Evolutionary conservation across 306 rosid species (phyloP), one percentile per base, ranked within the genome.

Genomic region (Oxytropis ochrocephala): DNA sequence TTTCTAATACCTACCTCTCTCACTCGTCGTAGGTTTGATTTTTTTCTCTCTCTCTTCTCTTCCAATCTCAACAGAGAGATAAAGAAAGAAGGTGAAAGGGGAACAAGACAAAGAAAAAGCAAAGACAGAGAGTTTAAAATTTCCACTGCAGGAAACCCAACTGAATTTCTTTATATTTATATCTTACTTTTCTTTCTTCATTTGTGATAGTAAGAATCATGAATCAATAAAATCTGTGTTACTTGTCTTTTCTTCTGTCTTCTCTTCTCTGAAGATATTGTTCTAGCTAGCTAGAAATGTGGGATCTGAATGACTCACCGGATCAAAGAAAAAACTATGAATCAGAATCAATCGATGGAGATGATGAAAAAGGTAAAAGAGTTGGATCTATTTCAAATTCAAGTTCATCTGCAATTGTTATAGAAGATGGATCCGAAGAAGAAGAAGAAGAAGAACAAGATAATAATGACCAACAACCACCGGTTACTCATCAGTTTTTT

Each of bases 241-340:
- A 11, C 33, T 51, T 9, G 16, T 30, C 29, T 10, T 17, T 29
- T 29, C n/a, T 21, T 30, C 11, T 43, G 35, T 24, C 29, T 30
- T 29, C 7, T 30, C n/a, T 21, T 30, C 16, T 43, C 36, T 27
- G 55, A 55, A 75, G 69, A 27, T 44, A 4, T 11, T 21, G 46
- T 5, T 19, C 4, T 42, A 43, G 39, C n/a, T 42, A 10, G 1
- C 5, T 21, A 11, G 17, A 81, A 90, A 94, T 94, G 99, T 94
- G 96, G 99, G 97, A 94, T 91, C 97, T 94, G 54, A 94, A 94
- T 73, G 99, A 85, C 79, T 86, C 87, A 3, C 98, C 98, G 12
- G 89, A 82, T 78, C 81, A 75, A 75, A 81, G 85, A 58, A 65
- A 80, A 8, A 75, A 52, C 54, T 81, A 86, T 27, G 92, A 87